Conservation (phyloP, 73 alveolate genomes). For the Tetrahymena borealis region DNA sequence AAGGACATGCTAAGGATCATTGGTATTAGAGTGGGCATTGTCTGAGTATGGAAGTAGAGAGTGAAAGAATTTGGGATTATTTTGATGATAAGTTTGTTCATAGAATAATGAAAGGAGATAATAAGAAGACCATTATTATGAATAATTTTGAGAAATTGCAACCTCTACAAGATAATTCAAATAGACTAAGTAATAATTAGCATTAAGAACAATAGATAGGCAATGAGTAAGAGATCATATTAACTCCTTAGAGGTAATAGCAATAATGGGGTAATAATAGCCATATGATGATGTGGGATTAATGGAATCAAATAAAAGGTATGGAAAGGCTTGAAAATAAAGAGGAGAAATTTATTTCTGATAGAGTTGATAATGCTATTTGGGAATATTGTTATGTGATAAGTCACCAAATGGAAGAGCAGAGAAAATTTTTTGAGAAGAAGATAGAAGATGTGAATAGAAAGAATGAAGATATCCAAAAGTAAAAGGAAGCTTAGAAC, state of each 20-base stretch:
- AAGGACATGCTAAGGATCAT: slow-evolving; percentile 80
- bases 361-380: slow-evolving; percentile 66
- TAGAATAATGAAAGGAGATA: slow-evolving; percentile 65
- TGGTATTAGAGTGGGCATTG: slow-evolving; percentile 67
- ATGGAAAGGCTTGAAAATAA: neutral
- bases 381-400: slow-evolving; percentile 80
- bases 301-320: slow-evolving; percentile 34
- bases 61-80: slow-evolving; percentile 88
- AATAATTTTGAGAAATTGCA: neutral
- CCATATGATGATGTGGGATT: slow-evolving; percentile 44
- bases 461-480: slow-evolving; percentile 46
- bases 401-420: slow-evolving; percentile 68
- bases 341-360: slow-evolving; percentile 54
- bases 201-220: neutral
- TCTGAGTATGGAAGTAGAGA: slow-evolving; percentile 68
- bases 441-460: slow-evolving; percentile 53
- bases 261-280: neutral
- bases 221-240: slow-evolving; percentile 8
- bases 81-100: slow-evolving; percentile 83
- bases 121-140: neutral
- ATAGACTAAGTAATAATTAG: neutral
- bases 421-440: slow-evolving; percentile 73
- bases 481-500: slow-evolving; percentile 41
- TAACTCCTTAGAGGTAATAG: slow-evolving; percentile 33
- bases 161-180: slow-evolving; percentile 7